Conservation (phyloP, 345 rosid genomes). For the Psidium guajava region DNA sequence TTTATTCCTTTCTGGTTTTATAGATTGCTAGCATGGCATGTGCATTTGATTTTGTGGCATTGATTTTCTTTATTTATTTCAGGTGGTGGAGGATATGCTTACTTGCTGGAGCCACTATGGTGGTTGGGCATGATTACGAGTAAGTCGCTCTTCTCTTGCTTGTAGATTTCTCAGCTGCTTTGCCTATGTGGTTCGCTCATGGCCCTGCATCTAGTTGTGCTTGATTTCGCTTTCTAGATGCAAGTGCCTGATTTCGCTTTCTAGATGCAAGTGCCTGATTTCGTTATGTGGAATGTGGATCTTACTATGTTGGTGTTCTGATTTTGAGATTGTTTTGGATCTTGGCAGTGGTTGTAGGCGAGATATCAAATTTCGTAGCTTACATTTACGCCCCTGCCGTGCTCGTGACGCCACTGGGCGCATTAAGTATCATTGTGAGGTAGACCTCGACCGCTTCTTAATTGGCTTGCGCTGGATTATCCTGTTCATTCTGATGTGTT, state of each 20-base stretch:
- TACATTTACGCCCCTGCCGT: constrained; percentile 75
- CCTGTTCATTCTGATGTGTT: not conserved
- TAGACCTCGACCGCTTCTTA: not conserved
- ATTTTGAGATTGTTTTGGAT: not conserved
- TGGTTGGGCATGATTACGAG: constrained; percentile 85
- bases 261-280: not conserved
- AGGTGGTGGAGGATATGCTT: constrained; percentile 79
- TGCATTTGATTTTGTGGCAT: not conserved
- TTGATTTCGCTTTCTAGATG: not conserved
- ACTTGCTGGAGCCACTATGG: constrained; percentile 76
- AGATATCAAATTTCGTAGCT: constrained; percentile 59
- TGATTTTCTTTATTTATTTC: not conserved
- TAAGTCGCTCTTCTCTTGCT: constrained; percentile 13
- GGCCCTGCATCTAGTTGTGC: not conserved
- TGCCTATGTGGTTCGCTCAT: not conserved
- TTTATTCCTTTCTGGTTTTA: not conserved
- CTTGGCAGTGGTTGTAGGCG: constrained; percentile 63
- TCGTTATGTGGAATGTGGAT: not conserved
- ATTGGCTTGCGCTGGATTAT: not conserved
- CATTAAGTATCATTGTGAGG: constrained; percentile 73
- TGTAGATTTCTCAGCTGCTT: not conserved
- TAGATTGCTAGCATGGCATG: not conserved
- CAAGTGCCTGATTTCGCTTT: not conserved
- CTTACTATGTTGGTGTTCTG: not conserved
- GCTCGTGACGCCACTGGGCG: constrained; percentile 72